These are phyloP conservation scores for Trametes meyenii DNA, from an alignment of 768 basidiomycete genomes.

Conservation along the genomic window DNA sequence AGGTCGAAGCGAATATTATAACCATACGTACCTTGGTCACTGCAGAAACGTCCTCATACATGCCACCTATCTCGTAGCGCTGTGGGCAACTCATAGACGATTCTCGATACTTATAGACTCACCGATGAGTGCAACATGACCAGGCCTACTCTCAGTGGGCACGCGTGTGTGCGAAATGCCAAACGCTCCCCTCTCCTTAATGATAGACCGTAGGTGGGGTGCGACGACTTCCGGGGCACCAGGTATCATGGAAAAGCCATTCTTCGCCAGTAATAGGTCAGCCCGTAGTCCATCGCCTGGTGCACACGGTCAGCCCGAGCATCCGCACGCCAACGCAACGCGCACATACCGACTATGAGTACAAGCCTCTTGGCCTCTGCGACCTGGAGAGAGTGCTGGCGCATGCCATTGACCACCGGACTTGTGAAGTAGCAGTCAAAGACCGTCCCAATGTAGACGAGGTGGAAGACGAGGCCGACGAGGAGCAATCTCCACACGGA, in stretches of 20 bases:
- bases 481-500: constrained; percentile 47
- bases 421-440: constrained; percentile 92
- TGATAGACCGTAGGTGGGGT: constrained; percentile 72
- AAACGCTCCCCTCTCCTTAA: constrained; percentile 69
- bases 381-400: constrained; percentile 46
- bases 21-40: constrained; percentile 63
- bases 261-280: constrained; percentile 70
- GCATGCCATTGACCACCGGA: constrained; percentile 81
- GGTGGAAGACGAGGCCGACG: constrained; percentile 75
- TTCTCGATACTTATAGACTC: constrained; percentile 14
- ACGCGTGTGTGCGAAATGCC: constrained; percentile 86
- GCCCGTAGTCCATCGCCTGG: constrained; percentile 84
- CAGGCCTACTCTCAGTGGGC: constrained; percentile 86
- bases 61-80: constrained; percentile 54
- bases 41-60: constrained; percentile 91
- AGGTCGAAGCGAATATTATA: not conserved
- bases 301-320: not conserved
- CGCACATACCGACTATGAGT: constrained; percentile 69
- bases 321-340: not conserved
- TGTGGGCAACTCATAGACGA: not conserved
- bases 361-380: constrained; percentile 74
- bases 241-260: constrained; percentile 58
- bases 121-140: constrained; percentile 89
- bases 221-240: constrained; percentile 63
- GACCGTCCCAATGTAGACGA: constrained; percentile 68